Base-by-base conservation (phyloP, 495 filamentous ascomycete genomes). In the Lasiosphaeriaceae sp. region DNA sequence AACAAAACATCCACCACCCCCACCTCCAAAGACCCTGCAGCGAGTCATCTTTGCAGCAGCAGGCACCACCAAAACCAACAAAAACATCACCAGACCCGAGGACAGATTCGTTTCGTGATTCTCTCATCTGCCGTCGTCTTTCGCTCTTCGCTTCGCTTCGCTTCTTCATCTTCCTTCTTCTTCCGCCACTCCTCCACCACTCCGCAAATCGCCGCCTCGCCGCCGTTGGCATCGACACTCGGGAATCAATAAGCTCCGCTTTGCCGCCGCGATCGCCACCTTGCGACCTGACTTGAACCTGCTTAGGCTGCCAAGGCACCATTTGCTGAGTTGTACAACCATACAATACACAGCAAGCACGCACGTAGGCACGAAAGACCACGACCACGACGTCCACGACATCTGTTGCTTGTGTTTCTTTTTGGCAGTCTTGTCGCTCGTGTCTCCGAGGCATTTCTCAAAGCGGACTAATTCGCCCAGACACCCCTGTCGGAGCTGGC, bases 401-500 rank as follows among this genome's bases (percentile, higher is more conserved):
- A 14, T 43, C 39, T 14, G 4, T 17, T 6, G 16, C 3, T 23
- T 44, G 16, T 16, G 0, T 21, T 41, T n/a, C 19, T 23, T 12
- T 14, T 19, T 16, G 52, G 14, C 39, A 11, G 39, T 43, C 14
- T 11, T 43, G 3, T 41, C 21, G 23, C 21, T 49, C 19, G 48
- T 14, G 12, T 17, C 11, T 50, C 58, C 60, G 60, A 60, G 63
- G 52, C 50, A 60, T 56, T 63, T 61, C 59, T 59, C 37, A 17
- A 31, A 53, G 20, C 34, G 20, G 44, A 19, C 47, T n/a, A 37
- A 34, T 23, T 47, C 43, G 52, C 49, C 39, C 26, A 48, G 14
- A 39, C 35, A 31, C 21, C 48, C 31, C 46, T 49, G 50, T 43
- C 67, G 67, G 67, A 55, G 48, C n/a, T 43, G 39, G 39, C 39